Conservation (phyloP, 495 filamentous ascomycete genomes). For the Podospora tetraspora region DNA sequence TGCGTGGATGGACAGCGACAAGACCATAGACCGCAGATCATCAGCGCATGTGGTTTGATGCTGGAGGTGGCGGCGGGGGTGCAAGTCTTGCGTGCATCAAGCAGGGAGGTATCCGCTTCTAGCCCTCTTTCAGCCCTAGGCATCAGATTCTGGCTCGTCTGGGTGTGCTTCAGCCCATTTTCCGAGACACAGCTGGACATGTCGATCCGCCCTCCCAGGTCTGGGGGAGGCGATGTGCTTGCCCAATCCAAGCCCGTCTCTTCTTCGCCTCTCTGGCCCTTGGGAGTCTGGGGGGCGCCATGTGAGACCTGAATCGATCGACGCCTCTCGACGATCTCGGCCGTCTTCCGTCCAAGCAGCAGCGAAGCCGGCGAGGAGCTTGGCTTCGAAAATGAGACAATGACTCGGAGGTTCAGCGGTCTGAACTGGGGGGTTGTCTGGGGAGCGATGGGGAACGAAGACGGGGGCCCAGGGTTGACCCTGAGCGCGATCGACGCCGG, state of each 20-base stretch:
- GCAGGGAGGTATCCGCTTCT: not conserved
- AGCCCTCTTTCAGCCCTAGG: not conserved
- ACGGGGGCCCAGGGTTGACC: not conserved
- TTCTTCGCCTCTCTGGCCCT: not conserved
- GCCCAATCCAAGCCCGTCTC: not conserved
- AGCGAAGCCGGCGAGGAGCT: not conserved
- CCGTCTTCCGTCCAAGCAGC: not conserved
- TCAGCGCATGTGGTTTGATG: not conserved
- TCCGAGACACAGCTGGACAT: not conserved
- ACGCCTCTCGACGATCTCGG: not conserved
- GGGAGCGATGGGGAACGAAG: not conserved
- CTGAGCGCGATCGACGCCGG: not conserved
- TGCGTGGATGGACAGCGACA: not conserved
- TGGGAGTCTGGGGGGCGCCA: not conserved
- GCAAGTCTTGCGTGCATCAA: not conserved
- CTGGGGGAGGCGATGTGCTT: not conserved
- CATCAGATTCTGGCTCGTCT: not conserved
- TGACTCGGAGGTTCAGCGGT: not conserved
- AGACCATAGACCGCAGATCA: not conserved
- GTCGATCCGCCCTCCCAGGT: not conserved
- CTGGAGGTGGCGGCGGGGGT: not conserved
- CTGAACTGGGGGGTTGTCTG: not conserved
- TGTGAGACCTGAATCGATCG: not conserved
- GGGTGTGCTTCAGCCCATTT: not conserved
- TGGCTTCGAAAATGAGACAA: not conserved